Evolutionary conservation across 768 basidiomycete genomes (phyloP).

Genomic region (Lanmaoa rubissima): DNA sequence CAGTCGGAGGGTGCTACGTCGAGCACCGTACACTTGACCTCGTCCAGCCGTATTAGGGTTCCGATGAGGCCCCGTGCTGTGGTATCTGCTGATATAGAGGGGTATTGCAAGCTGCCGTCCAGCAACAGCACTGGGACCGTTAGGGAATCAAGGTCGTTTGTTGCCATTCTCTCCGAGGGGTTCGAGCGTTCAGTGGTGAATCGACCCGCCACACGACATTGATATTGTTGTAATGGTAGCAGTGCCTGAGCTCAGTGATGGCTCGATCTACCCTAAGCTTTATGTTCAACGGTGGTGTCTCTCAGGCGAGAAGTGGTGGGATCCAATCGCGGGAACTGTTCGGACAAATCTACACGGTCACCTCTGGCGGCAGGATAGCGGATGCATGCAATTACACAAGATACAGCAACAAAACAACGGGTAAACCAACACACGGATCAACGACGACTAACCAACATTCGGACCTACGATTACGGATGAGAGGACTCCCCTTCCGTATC

Average conservation of each 20-base stretch:
- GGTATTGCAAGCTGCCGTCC: constrained; percentile 60
- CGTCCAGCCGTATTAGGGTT: constrained; percentile 43
- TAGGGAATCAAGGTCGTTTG: constrained; percentile 35
- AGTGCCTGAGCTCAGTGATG: not conserved
- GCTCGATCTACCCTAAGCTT: not conserved
- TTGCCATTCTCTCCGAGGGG: constrained; percentile 15
- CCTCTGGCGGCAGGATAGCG: not conserved
- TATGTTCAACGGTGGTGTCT: not conserved
- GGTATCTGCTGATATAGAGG: constrained; percentile 51
- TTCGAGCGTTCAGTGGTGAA: not conserved
- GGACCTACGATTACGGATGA: constrained; percentile 16
- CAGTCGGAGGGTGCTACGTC: constrained; percentile 59
- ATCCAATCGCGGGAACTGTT: constrained; percentile 1
- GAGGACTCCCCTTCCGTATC: constrained; percentile 60
- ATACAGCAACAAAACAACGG: constrained; percentile 6
- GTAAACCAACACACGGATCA: constrained; percentile 14
- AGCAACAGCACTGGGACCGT: constrained; percentile 62
- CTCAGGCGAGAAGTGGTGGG: not conserved
- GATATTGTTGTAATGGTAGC: not conserved
- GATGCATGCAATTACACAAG: constrained; percentile 5
- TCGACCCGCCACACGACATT: not conserved
- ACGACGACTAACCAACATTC: not conserved
- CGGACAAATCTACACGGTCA: not conserved
- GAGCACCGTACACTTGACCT: constrained; percentile 52
- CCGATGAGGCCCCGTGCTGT: constrained; percentile 61